These are phyloP conservation scores for Penicillium expansum DNA, from an alignment of 2,329 filamentous ascomycete genomes.

Conservation along the genomic window DNA sequence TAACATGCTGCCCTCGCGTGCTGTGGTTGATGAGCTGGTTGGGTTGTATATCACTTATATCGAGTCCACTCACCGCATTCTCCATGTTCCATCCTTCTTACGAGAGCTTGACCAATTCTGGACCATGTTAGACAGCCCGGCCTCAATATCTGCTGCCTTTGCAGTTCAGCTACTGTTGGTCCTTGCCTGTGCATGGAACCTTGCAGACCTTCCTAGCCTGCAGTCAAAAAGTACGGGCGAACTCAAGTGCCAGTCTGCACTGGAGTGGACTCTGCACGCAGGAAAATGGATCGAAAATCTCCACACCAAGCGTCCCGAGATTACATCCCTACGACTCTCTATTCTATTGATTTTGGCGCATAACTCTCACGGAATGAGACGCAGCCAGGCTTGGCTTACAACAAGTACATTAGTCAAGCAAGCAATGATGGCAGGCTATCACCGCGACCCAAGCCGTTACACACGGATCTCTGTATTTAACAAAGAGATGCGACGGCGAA, in stretches of 20 bases:
- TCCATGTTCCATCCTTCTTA: constrained; percentile 43
- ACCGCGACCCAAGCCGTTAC: constrained; percentile 41
- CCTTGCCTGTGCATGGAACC: constrained; percentile 40
- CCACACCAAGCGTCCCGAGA: constrained; percentile 54
- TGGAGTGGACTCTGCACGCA: constrained; percentile 82
- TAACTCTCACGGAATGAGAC: constrained; percentile 51
- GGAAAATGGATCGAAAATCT: constrained; percentile 84
- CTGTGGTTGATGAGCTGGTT: constrained; percentile 39
- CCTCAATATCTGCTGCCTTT: constrained; percentile 31
- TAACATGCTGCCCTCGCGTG: constrained; percentile 35
- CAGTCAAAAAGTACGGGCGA: constrained; percentile 28
- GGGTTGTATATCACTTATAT: constrained; percentile 40
- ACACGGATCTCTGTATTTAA: constrained; percentile 39
- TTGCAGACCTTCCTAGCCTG: constrained; percentile 30
- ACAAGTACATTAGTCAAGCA: constrained; percentile 52
- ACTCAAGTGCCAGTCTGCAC: constrained; percentile 33
- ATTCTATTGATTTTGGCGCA: constrained; percentile 53
- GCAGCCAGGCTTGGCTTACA: constrained; percentile 54
- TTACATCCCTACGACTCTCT: constrained; percentile 51
- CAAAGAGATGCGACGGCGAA: constrained; percentile 50
- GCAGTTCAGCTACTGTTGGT: constrained; percentile 39
- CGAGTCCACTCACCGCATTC: constrained; percentile 40
- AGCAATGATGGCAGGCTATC: constrained; percentile 54
- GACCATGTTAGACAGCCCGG: constrained; percentile 27
- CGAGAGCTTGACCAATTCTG: constrained; percentile 39